Base-by-base conservation (phyloP, 805 yeast species). In the Ogataea neopini region DNA sequence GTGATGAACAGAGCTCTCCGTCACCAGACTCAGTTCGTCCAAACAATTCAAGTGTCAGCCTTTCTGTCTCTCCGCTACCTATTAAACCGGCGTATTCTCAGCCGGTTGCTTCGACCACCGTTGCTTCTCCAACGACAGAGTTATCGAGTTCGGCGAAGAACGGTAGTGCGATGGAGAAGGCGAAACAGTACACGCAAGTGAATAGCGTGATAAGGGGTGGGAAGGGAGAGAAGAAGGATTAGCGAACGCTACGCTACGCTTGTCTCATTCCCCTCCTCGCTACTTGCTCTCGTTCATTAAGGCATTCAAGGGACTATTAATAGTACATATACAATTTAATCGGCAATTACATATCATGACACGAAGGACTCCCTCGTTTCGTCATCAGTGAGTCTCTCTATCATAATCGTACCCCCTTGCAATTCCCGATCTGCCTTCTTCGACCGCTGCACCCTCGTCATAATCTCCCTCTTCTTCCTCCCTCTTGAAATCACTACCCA, bases 401-500 rank as follows among this genome's bases (percentile, higher is more conserved):
- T 75, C 79, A 44, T 63, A 69, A 38, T 73, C 77, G 59, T 92
- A 94, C 2, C 94, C 96, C 55, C 98, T 75, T 2, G 99, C 99
- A 47, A 92, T 80, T 33, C 99, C 99, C 2, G 79, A 73, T 40
- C 84, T 73, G 1, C 99, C 99, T 53, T 84, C 83, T 61, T 90
- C 96, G 0, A 89, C 76, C 0, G 74, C 64, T 0, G 97, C 96
- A 33, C 95, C 97, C n/a, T 76, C 80, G 40, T 70, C 73, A 17
- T 48, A 54, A 43, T 70, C 67, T 4, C 5, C 34, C 18, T 52
- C 65, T 25, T 54, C 43, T 1, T 52, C 65, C 25, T 54, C 43
- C 1, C 61, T 52, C 7, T 60, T 55, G 67, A 74, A 89, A 61
- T 92, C 97, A 50, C 94, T 84, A 1, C 98, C 99, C 28, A 92